These are phyloP conservation scores for Penicillium steckii DNA, from an alignment of 495 filamentous ascomycete species.

Conservation along the genomic window DNA sequence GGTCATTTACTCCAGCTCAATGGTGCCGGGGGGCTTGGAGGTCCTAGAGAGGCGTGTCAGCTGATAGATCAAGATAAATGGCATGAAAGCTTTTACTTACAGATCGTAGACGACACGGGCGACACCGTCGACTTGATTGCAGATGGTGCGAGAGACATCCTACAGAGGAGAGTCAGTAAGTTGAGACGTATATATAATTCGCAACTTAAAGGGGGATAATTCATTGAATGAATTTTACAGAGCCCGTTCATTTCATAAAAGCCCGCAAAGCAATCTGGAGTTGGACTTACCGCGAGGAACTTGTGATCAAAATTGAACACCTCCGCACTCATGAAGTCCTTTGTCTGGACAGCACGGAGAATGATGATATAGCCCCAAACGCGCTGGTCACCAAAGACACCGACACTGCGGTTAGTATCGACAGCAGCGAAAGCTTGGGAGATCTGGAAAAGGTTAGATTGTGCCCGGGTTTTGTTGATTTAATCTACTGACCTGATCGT, in stretches of 20 bases:
- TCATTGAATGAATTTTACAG: no score
- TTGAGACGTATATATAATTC: neutral
- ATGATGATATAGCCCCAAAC: conserved; percentile 26
- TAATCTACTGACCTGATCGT: conserved; percentile 50
- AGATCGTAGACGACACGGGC: conserved; percentile 25
- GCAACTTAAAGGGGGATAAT: neutral
- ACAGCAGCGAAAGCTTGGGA: conserved; percentile 83
- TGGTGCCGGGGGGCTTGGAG: conserved; percentile 27
- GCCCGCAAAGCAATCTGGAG: no score
- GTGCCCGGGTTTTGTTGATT: neutral
- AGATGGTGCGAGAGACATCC: conserved; percentile 20
- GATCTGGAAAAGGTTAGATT: conserved; percentile 39
- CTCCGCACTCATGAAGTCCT: conserved; percentile 25
- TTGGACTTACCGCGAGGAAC: conserved; percentile 15
- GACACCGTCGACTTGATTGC: conserved; percentile 26
- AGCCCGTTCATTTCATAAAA: no score
- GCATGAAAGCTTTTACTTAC: conserved; percentile 14
- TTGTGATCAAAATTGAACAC: conserved; percentile 11
- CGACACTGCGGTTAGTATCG: conserved; percentile 18
- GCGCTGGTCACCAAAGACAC: conserved; percentile 25
- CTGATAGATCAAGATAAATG: neutral
- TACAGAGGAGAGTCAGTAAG: conserved; percentile 3
- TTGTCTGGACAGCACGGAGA: conserved; percentile 21
- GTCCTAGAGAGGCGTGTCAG: conserved; percentile 15
- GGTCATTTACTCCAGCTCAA: conserved; percentile 23